Evolutionary conservation across 1,139 yeast genomes (phyloP).

Genomic region (Kurtzmaniella quercitrusa): DNA sequence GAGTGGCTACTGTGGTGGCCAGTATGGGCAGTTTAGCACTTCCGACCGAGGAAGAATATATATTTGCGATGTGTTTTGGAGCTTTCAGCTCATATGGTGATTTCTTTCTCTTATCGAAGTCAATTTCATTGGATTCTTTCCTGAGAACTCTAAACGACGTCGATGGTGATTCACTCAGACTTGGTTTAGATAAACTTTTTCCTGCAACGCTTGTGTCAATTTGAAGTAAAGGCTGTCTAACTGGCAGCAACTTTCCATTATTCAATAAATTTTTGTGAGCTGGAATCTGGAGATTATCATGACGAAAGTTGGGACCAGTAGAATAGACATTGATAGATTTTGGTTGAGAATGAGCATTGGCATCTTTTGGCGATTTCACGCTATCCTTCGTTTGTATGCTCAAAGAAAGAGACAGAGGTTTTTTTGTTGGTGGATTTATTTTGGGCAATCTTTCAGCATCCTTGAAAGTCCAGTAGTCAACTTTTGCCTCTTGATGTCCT

Average conservation of each 20-base stretch:
- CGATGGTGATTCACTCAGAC: slow-evolving; percentile 9
- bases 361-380: not conserved
- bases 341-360: not conserved
- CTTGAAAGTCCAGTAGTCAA: slow-evolving; percentile 64
- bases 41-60: slow-evolving; percentile 38
- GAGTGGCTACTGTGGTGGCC: slow-evolving; percentile 33
- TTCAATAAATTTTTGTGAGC: not conserved
- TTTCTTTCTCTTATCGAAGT: slow-evolving; percentile 74
- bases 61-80: slow-evolving; percentile 41
- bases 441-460: slow-evolving; percentile 28
- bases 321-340: slow-evolving; percentile 15
- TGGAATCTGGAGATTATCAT: not conserved
- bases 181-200: slow-evolving; percentile 1
- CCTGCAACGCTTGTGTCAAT: slow-evolving; percentile 22
- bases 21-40: slow-evolving; percentile 32
- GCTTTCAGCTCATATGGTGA: slow-evolving; percentile 60
- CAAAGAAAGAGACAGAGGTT: not conserved
- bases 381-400: not conserved
- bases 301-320: slow-evolving; percentile 16
- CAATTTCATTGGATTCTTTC: slow-evolving; percentile 65
- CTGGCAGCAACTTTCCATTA: slow-evolving; percentile 10
- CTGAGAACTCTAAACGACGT: slow-evolving; percentile 64
- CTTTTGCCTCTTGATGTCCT: slow-evolving; percentile 27
- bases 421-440: slow-evolving; percentile 6
- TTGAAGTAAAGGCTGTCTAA: slow-evolving; percentile 21